phyloP scores from a whole-genome alignment of 2,329 filamentous ascomycete genomes.

The Clarireedia hainanense region DNA sequence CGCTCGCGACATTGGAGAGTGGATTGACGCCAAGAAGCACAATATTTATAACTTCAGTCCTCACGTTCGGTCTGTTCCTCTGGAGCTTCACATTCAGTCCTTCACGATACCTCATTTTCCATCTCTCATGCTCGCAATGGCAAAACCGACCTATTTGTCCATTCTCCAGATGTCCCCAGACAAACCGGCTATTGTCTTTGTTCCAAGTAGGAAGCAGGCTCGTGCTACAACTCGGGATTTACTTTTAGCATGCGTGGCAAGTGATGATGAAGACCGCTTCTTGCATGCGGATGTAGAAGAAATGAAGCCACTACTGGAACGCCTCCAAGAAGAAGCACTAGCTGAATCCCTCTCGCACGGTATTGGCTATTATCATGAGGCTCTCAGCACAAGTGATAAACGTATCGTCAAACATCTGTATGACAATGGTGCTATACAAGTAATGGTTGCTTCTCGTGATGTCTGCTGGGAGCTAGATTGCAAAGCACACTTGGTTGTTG shows the following conservation, averaged over 20 bases:
- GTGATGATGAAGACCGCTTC: constrained; percentile 91
- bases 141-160: constrained; percentile 83
- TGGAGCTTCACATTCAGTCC: constrained; percentile 91
- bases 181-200: constrained; percentile 86
- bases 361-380: constrained; percentile 96
- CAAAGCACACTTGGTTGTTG: constrained; percentile 81
- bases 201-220: constrained; percentile 89
- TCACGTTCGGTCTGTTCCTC: constrained; percentile 75
- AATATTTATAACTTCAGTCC: constrained; percentile 99
- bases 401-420: constrained; percentile 91
- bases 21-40: constrained; percentile 96
- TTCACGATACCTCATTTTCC: constrained; percentile 96
- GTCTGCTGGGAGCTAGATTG: constrained; percentile 93
- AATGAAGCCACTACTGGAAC: constrained; percentile 71
- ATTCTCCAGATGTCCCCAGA: constrained; percentile 82
- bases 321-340: constrained; percentile 77
- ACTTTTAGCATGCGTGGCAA: constrained; percentile 76
- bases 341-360: constrained; percentile 88
- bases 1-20: constrained; percentile 88
- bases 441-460: constrained; percentile 70
- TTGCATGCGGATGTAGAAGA: constrained; percentile 77
- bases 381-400: constrained; percentile 80
- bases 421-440: constrained; percentile 62
- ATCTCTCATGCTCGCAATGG: constrained; percentile 97
- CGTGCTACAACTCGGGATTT: constrained; percentile 81